Evolutionary conservation across 805 yeast species (phyloP).

Genomic region (Barnettozyma sucrosica): DNA sequence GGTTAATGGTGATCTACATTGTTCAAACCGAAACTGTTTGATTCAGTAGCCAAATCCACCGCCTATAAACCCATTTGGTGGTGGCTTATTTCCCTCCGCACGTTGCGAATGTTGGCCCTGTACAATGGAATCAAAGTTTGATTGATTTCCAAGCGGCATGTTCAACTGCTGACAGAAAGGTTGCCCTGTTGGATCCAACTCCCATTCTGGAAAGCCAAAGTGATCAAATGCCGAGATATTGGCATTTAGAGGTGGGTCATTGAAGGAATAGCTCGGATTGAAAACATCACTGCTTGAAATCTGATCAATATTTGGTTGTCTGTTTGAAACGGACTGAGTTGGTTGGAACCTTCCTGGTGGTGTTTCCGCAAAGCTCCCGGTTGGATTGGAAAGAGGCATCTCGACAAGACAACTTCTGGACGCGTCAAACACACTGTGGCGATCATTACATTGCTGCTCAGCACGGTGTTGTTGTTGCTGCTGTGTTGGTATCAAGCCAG

Average conservation of each 20-base stretch:
- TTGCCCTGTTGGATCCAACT: not conserved
- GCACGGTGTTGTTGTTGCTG: not conserved
- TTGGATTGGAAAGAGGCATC: not conserved
- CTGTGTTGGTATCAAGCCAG: not conserved
- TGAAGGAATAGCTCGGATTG: constrained; percentile 4
- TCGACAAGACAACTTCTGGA: not conserved
- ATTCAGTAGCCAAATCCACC: not conserved
- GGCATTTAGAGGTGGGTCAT: constrained; percentile 6
- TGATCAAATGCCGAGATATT: constrained; percentile 2
- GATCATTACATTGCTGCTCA: not conserved
- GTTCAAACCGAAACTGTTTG: not conserved
- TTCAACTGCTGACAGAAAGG: not conserved
- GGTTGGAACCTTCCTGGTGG: not conserved
- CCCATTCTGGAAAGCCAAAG: constrained; percentile 7
- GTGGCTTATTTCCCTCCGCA: not conserved
- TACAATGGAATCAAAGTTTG: not conserved
- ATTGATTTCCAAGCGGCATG: not conserved
- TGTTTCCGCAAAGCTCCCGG: not conserved
- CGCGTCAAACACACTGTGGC: constrained; percentile 1
- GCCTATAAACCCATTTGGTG: not conserved
- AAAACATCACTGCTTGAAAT: not conserved
- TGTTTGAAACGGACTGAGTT: not conserved
- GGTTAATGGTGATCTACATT: no score
- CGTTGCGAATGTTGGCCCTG: not conserved
- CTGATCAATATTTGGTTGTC: not conserved